Conservation (phyloP, 768 basidiomycete species). For the Trametes coccinea region DNA sequence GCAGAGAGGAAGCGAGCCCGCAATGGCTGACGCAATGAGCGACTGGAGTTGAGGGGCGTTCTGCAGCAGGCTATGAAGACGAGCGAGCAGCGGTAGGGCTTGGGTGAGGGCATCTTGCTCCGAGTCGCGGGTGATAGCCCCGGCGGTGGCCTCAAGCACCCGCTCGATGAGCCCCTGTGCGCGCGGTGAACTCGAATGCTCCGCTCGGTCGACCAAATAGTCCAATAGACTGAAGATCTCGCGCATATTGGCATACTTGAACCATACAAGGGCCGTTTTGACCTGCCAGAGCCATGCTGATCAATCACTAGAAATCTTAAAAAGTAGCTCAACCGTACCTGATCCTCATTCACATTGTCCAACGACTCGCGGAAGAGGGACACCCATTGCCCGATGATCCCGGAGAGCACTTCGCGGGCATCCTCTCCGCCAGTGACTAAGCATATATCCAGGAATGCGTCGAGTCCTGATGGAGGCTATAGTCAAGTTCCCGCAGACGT, state of each 20-base stretch:
- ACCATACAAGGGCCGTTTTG: constrained; percentile 48
- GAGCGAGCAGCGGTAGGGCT: constrained; percentile 30
- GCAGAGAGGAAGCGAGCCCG: constrained; percentile 35
- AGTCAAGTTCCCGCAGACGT: too few species aligned
- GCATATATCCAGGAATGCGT: background rate
- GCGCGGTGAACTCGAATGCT: constrained; percentile 8
- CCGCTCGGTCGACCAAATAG: constrained; percentile 28
- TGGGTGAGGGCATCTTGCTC: constrained; percentile 22
- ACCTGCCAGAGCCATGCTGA: background rate
- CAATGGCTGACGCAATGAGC: constrained; percentile 45
- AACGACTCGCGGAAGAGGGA: constrained; percentile 2
- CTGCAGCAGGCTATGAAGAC: constrained; percentile 31
- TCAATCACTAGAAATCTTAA: background rate
- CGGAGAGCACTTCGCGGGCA: background rate
- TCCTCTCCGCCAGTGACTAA: background rate
- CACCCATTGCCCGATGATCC: constrained; percentile 1
- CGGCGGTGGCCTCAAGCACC: constrained; percentile 32
- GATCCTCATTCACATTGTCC: constrained; percentile 7
- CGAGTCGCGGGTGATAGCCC: background rate
- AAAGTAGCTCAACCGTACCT: background rate
- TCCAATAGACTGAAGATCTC: constrained; percentile 50
- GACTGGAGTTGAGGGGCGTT: constrained; percentile 46
- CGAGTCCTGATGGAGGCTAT: background rate
- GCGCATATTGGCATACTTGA: constrained; percentile 48
- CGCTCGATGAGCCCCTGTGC: constrained; percentile 34